Evolutionary conservation across 73 alveolate species (phyloP).

Genomic region (Durusdinium trenchii): DNA sequence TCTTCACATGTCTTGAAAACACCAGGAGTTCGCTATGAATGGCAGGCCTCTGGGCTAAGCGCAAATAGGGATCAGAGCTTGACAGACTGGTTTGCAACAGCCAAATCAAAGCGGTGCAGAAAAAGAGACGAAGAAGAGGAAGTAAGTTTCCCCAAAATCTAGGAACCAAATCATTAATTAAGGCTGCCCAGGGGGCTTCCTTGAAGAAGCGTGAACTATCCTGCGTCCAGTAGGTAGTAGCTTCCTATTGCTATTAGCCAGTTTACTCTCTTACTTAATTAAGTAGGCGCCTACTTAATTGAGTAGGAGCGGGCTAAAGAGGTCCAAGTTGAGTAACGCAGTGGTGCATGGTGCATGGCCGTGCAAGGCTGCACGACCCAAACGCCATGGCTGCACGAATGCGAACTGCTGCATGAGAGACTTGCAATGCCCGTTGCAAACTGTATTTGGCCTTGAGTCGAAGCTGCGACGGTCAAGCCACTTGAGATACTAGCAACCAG

Average conservation of each 20-base stretch:
- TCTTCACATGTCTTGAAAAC: not conserved
- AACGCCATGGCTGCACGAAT: not conserved
- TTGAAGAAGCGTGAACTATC: too few species aligned
- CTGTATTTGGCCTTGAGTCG: too few species aligned
- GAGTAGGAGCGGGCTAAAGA: not conserved
- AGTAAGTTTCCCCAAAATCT: not conserved
- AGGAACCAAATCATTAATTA: too few species aligned
- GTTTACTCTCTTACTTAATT: too few species aligned
- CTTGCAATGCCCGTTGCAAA: not conserved
- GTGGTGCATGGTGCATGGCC: not conserved
- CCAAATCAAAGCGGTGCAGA: not conserved
- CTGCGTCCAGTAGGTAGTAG: too few species aligned
- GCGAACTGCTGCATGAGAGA: not conserved
- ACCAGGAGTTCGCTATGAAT: slow-evolving; percentile 91
- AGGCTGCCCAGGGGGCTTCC: too few species aligned
- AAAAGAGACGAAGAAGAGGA: not conserved
- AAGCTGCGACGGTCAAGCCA: not conserved
- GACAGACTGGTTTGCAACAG: too few species aligned
- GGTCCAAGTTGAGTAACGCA: not conserved
- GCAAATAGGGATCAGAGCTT: not conserved
- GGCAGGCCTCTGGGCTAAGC: slow-evolving; percentile 87
- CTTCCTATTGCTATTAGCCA: too few species aligned
- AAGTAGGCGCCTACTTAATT: not conserved
- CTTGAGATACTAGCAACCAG: not conserved
- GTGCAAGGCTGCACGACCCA: not conserved